These are phyloP conservation scores for Gossypioides kirkii DNA, from an alignment of 345 rosid genomes.

Conservation along the genomic window DNA sequence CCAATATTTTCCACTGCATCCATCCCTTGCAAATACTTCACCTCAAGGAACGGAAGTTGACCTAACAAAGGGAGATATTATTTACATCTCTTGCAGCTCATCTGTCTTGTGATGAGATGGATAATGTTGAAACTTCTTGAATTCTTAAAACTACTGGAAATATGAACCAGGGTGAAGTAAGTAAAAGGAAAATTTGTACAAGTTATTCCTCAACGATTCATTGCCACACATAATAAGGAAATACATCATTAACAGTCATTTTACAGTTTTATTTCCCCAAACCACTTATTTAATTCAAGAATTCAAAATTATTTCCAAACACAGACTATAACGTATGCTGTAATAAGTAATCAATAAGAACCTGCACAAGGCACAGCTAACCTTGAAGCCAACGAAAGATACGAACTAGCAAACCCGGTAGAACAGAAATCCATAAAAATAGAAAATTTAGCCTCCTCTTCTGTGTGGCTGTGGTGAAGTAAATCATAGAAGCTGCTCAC, in stretches of 20 bases:
- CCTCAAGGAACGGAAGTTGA: conserved; percentile 20
- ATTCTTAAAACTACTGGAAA: no score
- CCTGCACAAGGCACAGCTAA: neutral
- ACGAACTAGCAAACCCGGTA: neutral
- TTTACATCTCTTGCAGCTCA: no score
- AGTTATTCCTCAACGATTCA: neutral
- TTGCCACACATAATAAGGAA: neutral
- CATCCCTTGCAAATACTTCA: conserved; percentile 14
- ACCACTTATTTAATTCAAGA: neutral
- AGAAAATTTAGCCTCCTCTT: neutral
- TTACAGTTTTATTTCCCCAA: neutral
- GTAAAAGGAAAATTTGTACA: neutral
- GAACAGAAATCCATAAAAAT: neutral
- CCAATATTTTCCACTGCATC: no score
- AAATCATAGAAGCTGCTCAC: neutral
- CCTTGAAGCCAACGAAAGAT: neutral
- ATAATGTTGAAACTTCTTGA: no score
- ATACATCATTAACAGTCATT: neutral
- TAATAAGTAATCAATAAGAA: neutral
- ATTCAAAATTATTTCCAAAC: neutral
- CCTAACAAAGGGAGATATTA: conserved; percentile 26
- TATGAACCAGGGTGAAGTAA: neutral
- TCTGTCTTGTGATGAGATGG: no score
- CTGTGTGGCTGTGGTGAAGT: neutral
- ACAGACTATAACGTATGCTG: neutral